A percentile compares a stretch with the other conserved stretches of the same genome.
phyloP scores from a whole-genome alignment of 78 protist genomes.

The Polysphondylium violaceum region DNA sequence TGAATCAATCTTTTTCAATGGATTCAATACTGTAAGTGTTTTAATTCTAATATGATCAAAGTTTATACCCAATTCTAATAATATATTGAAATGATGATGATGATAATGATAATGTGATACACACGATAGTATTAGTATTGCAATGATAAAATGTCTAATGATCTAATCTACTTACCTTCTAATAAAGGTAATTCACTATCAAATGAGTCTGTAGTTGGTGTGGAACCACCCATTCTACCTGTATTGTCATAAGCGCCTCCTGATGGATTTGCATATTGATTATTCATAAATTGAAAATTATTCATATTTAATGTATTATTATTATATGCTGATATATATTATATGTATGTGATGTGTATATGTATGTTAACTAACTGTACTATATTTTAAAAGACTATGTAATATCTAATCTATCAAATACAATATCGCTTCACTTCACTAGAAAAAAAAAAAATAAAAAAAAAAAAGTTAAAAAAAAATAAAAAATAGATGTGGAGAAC shows the following conservation, averaged over 20 bases:
- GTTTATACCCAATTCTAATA: conserved; percentile 88
- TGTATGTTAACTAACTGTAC: background rate
- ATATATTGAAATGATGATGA: background rate
- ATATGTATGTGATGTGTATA: background rate
- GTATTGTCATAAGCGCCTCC: conserved; percentile 7
- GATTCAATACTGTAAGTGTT: conserved; percentile 87
- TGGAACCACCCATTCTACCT: conserved; percentile 50
- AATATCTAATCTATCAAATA: background rate
- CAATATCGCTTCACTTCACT: background rate
- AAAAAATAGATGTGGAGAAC: too few relatives aligned
- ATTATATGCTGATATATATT: background rate
- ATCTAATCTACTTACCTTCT: conserved; percentile 25
- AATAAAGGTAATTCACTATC: conserved; percentile 60
- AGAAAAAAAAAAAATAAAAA: background rate
- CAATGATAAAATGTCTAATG: background rate
- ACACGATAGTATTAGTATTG: too few relatives aligned
- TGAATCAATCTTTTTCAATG: conserved; percentile 76
- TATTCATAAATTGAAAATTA: conserved; percentile 4
- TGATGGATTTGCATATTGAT: conserved; percentile 9
- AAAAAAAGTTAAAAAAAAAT: too few relatives aligned
- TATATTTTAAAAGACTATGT: background rate
- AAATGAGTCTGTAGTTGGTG: conserved; percentile 38
- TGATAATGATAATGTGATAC: too few relatives aligned
- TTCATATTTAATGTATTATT: conserved; percentile 2
- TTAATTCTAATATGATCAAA: conserved; percentile 81